A percentile compares a stretch with the other conserved stretches of the same genome.
These are phyloP conservation scores for Platanus orientalis DNA, from an alignment of 164 flowering plant genomes.

Conservation along the genomic window DNA sequence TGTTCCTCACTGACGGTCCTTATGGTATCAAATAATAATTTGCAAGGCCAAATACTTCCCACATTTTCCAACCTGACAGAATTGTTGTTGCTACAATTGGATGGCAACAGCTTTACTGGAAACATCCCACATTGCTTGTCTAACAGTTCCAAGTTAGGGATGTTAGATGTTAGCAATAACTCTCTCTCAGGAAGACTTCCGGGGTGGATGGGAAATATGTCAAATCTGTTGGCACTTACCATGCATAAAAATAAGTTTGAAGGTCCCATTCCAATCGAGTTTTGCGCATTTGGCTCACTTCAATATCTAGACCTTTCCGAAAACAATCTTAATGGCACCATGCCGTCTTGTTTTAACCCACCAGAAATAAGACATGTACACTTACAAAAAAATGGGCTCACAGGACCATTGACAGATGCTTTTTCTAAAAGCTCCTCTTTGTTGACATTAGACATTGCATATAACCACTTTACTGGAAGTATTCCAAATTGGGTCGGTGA, in stretches of 20 bases:
- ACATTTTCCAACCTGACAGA: no score
- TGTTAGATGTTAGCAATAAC: constrained; percentile 3
- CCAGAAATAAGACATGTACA: background rate
- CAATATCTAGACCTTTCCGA: background rate
- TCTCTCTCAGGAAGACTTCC: background rate
- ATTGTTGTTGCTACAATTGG: no score
- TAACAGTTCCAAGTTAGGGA: background rate
- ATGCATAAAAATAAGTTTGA: background rate
- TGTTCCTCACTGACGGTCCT: no score
- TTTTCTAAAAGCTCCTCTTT: no score
- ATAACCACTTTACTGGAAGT: no score
- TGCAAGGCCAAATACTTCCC: no score
- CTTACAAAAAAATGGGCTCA: background rate
- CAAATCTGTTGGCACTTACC: background rate
- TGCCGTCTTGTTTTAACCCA: background rate
- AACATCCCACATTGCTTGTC: background rate
- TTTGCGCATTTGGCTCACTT: background rate
- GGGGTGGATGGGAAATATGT: background rate
- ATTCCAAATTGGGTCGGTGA: no score
- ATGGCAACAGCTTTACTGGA: no score
- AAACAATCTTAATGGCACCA: background rate
- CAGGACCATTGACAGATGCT: no score
- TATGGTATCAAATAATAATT: no score
- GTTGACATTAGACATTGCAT: no score
- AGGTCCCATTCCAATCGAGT: background rate